Base-by-base conservation (phyloP, 305 asterid genomes). In the Fraxinus velutina region DNA sequence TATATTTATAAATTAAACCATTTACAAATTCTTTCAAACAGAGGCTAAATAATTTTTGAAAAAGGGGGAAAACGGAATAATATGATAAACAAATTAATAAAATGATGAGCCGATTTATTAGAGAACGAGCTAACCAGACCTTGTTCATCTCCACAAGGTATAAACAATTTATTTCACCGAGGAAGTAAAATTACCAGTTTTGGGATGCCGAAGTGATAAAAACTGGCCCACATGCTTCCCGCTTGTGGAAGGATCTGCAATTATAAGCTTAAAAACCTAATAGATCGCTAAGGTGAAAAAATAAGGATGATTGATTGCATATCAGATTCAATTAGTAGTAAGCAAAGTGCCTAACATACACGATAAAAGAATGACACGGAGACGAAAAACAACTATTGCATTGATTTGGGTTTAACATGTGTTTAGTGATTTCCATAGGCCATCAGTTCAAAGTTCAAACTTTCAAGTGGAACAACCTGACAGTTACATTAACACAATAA, bases 161-260 rank as follows among this genome's bases (percentile, higher is more conserved):
- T 64, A 64, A 62, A 62, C 4, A 32, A 74, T 50, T 77, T 36
- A 32, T 73, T 55, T 44, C 73, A 10, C 6, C 13, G 10, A 52
- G 19, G 27, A 55, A 33, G 6, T 12, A 70, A 19, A 52, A 78
- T 76, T 90, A 92, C 99, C 99, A 27, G 99, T 87, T 90, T 90
- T 93, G 27, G 99, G 98, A 87, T 95, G 98, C 87, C 83, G 90
- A 47, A 95, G 98, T 9, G 93, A 87, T 81, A 95, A 81, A 60
- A 92, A 82, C 27, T 84, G 82, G 24, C 91, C 90, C 29, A 73
- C 73, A 24, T 81, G 86, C 78, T 90, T 83, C 86, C 87, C 92
- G 47, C 79, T 82, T 47, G 88, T 80, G 80, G 87, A 85, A 84
- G 86, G 80, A 80, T 86, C 99, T 95, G 97, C 83, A 85, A 73